phyloP scores from a whole-genome alignment of 805 yeast species.

The Metschnikowia henanensis region DNA sequence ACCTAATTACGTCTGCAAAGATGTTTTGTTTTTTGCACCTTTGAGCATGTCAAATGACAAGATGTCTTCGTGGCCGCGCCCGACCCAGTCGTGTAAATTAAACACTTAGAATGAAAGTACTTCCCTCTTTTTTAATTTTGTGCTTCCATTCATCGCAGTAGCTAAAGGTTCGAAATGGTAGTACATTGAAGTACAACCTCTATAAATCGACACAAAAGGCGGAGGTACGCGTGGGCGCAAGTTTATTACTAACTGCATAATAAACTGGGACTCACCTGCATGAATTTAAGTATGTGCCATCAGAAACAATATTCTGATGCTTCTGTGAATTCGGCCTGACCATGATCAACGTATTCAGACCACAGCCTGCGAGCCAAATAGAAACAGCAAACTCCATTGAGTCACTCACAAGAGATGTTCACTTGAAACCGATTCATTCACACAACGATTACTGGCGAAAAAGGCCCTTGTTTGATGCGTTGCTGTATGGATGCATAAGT shows the following conservation, averaged over 20 bases:
- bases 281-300: too few species aligned
- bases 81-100: too few species aligned
- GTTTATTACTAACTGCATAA: neutral
- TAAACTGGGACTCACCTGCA: neutral
- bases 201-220: too few species aligned
- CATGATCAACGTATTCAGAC: conserved; percentile 17
- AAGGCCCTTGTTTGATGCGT: conserved; percentile 58
- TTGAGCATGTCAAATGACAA: too few species aligned
- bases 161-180: too few species aligned
- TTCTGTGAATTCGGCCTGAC: neutral
- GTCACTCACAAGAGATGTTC: conserved; percentile 35
- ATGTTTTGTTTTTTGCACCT: too few species aligned
- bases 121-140: too few species aligned
- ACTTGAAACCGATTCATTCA: conserved; percentile 53
- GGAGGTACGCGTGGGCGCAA: neutral
- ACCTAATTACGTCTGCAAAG: neutral
- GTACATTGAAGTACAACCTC: too few species aligned
- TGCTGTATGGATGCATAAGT: conserved; percentile 52
- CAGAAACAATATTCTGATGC: too few species aligned
- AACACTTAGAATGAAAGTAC: too few species aligned
- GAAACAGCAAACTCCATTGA: conserved; percentile 19
- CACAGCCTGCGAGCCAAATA: neutral
- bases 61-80: too few species aligned
- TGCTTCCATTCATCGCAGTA: too few species aligned
- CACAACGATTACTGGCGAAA: conserved; percentile 72